Evolutionary conservation across 495 filamentous ascomycete species (phyloP).

Genomic region (Astrothelium subdiscretum): DNA sequence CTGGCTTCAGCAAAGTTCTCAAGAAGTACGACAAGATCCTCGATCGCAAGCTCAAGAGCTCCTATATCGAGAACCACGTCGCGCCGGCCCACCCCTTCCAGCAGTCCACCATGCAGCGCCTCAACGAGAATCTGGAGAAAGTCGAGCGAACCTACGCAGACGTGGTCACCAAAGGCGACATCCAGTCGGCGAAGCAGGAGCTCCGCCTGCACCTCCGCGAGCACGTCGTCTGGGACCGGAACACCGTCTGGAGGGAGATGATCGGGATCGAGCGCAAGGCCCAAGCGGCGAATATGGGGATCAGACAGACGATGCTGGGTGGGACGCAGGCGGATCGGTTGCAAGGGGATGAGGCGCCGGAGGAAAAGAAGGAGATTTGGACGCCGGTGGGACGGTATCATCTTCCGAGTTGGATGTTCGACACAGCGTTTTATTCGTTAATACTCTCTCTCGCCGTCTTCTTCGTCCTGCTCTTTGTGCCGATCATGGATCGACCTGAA

Average conservation of each 20-base stretch:
- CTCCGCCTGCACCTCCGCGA: constrained; percentile 85
- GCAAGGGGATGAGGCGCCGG: constrained; percentile 66
- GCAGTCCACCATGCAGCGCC: constrained; percentile 49
- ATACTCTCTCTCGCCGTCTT: constrained; percentile 61
- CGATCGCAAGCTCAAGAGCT: constrained; percentile 60
- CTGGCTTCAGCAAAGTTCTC: constrained; percentile 86
- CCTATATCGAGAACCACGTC: constrained; percentile 65
- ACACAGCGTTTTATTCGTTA: constrained; percentile 67
- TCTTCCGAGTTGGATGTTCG: constrained; percentile 73
- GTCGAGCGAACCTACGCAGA: constrained; percentile 73
- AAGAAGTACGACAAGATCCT: constrained; percentile 99
- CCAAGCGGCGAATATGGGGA: constrained; percentile 84
- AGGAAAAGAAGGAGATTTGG: constrained; percentile 50
- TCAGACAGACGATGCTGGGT: constrained; percentile 66
- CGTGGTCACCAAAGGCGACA: constrained; percentile 69
- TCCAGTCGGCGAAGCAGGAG: constrained; percentile 63
- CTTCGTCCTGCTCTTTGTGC: constrained; percentile 53
- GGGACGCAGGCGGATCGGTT: constrained; percentile 59
- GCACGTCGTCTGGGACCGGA: constrained; percentile 97
- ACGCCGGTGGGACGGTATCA: constrained; percentile 73
- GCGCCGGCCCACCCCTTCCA: constrained; percentile 65
- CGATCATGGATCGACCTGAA: constrained; percentile 71
- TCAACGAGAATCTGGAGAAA: constrained; percentile 57
- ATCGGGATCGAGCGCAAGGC: constrained; percentile 95
- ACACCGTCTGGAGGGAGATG: constrained; percentile 98